Base-by-base conservation (phyloP, 768 basidiomycete species). In the Saitozyma podzolica region DNA sequence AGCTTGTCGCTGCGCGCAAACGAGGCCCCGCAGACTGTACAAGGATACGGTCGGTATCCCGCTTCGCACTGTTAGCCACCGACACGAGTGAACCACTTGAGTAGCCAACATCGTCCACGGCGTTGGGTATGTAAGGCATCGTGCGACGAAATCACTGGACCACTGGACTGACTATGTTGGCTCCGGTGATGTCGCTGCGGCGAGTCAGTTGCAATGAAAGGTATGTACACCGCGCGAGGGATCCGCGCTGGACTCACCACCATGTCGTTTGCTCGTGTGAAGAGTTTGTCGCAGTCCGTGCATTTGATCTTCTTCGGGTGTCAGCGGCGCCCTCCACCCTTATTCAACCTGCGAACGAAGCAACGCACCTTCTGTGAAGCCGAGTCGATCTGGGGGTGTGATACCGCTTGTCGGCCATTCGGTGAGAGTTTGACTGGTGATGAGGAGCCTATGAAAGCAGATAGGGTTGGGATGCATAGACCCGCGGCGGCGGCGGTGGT, bases 251-350 rank as follows among this genome's bases (percentile, higher is more conserved):
- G 19, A 67, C 66, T 64, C 48, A 67, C 66, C 40, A 57, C 63
- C 13, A 67, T 52, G 52, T 67, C 66, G 45, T 64, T 64, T 14
- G 45, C 9, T 29, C 66, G 16, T 8, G 66, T 67, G 53, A 67
- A 67, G 6, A 29, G n/a, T 49, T 67, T 58, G 19, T 19, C 40
- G 42, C 66, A 63, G 8, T 60, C 53, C 9, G 20, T 29, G 47
- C 66, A 67, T 37, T 45, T 7, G 61, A 62, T 60, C 39, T 47
- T 51, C 29, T 29, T 5, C 29, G 2, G 29, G 29, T 29, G 29
- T 29, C 29, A 29, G 29, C 29, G 29, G 29, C 2, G 5, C 5
- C 29, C 29, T 29, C 2, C 29, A 29, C 29, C 29, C 29, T 29
- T 29, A 29, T 29, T 29, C 29, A 29, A 29, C 29, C 29, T 2